phyloP scores from a whole-genome alignment of 2,329 filamentous ascomycete species.

The Fusarium xyrophilum region DNA sequence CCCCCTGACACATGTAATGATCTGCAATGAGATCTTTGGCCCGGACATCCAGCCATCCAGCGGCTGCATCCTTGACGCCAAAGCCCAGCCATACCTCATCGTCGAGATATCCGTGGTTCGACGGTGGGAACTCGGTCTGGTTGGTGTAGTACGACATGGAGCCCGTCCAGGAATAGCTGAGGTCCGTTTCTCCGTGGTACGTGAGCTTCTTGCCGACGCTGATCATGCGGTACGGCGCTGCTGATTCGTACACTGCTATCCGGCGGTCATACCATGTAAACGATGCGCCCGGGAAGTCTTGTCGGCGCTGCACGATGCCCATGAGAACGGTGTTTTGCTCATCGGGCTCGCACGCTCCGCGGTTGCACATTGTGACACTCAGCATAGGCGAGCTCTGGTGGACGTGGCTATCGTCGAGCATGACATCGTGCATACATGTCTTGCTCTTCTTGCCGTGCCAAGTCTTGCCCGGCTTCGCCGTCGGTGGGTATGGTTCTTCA shows the following conservation, averaged over 20 bases:
- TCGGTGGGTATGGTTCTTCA: slow-evolving; percentile 24
- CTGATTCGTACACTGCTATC: slow-evolving; percentile 28
- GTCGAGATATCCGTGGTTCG: slow-evolving; percentile 31
- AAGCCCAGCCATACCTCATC: slow-evolving; percentile 37
- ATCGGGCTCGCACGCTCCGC: slow-evolving; percentile 23
- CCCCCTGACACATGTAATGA: slow-evolving; percentile 32
- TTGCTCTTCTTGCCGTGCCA: slow-evolving; percentile 17
- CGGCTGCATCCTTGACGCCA: slow-evolving; percentile 30
- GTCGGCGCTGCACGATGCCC: slow-evolving; percentile 32
- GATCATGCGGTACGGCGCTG: slow-evolving; percentile 31
- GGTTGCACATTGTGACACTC: slow-evolving; percentile 31
- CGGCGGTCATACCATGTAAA: slow-evolving; percentile 34
- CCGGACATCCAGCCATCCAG: slow-evolving; percentile 34
- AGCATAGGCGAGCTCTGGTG: slow-evolving; percentile 37
- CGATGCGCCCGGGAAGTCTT: slow-evolving; percentile 7
- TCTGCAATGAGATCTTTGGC: slow-evolving; percentile 29
- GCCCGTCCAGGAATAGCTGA: slow-evolving; percentile 31
- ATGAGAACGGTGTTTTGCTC: slow-evolving; percentile 31
- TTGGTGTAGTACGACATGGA: slow-evolving; percentile 32
- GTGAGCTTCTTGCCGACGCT: slow-evolving; percentile 36
- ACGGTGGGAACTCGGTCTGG: slow-evolving; percentile 9
- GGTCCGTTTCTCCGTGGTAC: slow-evolving; percentile 32
- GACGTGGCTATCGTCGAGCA: slow-evolving; percentile 20
- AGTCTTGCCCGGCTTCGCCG: neutral
- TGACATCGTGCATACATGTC: slow-evolving; percentile 34